Percentiles rank a stretch among this genome's conserved stretches.
phyloP scores from a whole-genome alignment of 805 yeast species.

The Cyberlindnera suaveolens region DNA sequence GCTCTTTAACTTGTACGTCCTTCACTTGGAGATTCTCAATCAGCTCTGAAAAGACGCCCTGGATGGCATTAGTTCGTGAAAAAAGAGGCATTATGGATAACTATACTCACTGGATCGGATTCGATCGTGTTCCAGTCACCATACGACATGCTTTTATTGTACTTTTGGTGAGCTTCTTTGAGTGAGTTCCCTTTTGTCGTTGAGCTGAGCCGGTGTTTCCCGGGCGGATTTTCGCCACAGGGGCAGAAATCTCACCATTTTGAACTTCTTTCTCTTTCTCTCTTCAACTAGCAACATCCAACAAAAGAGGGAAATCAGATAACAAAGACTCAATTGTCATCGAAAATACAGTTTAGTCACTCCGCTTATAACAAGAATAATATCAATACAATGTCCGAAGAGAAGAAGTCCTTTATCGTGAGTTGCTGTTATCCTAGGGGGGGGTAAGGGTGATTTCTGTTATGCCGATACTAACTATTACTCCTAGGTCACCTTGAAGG shows the following conservation, averaged over 20 bases:
- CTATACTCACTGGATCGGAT: constrained; percentile 44
- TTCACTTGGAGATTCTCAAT: constrained; percentile 49
- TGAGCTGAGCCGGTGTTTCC: too few relatives aligned
- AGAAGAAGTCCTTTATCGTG: constrained; percentile 23
- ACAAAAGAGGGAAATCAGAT: too few relatives aligned
- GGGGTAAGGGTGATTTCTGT: background rate
- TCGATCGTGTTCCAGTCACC: constrained; percentile 55
- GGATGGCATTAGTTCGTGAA: background rate
- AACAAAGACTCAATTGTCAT: too few relatives aligned
- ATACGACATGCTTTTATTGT: constrained; percentile 6
- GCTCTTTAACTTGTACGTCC: constrained; percentile 51
- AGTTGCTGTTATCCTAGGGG: constrained; percentile 2
- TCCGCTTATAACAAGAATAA: background rate
- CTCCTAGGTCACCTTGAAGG: constrained; percentile 33
- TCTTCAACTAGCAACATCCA: too few relatives aligned
- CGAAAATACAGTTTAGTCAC: too few relatives aligned
- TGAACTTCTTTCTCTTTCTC: background rate
- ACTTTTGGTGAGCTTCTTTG: too few relatives aligned
- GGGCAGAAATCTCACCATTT: too few relatives aligned
- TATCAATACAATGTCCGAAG: constrained; percentile 18
- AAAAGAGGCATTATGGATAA: too few relatives aligned
- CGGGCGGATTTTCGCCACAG: too few relatives aligned
- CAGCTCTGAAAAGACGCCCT: constrained; percentile 59
- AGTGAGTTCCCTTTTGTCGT: too few relatives aligned
- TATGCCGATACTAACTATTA: background rate